These are phyloP conservation scores for Scedosporium aurantiacum DNA, from an alignment of 2,329 filamentous ascomycete genomes.

Conservation along the genomic window DNA sequence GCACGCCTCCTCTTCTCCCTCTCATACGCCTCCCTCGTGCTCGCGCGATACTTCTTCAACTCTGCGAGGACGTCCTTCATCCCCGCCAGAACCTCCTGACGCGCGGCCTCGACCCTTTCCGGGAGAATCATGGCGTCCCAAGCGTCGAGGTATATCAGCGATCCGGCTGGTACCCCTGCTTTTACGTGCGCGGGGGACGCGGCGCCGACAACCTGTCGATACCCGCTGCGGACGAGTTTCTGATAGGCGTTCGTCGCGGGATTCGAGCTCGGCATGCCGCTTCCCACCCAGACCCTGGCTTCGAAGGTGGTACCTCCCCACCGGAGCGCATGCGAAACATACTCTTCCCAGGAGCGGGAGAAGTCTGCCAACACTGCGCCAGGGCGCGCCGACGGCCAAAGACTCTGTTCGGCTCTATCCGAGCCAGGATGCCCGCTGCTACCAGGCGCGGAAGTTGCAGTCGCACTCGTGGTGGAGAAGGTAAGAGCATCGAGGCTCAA, in stretches of 20 bases:
- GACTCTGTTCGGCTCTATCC: too few relatives aligned
- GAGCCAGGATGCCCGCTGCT: too few relatives aligned
- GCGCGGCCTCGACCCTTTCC: constrained; percentile 17
- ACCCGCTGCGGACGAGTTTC: constrained; percentile 23
- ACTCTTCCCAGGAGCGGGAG: constrained; percentile 16
- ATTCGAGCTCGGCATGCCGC: background rate
- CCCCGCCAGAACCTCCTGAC: constrained; percentile 19
- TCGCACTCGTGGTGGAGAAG: constrained; percentile 28
- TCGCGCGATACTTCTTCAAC: constrained; percentile 27
- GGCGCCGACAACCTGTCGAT: constrained; percentile 28
- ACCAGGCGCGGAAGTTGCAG: background rate
- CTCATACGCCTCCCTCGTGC: constrained; percentile 10
- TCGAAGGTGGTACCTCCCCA: constrained; percentile 19
- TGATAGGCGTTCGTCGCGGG: constrained; percentile 10
- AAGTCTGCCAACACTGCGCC: constrained; percentile 11
- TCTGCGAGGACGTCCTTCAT: constrained; percentile 33
- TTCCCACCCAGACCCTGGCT: constrained; percentile 13
- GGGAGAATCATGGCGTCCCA: constrained; percentile 40
- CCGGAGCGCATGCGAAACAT: constrained; percentile 15
- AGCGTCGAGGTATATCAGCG: constrained; percentile 37
- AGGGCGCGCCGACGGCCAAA: too few relatives aligned
- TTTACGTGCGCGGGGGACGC: constrained; percentile 36
- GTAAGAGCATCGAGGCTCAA: constrained; percentile 28
- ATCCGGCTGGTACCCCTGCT: constrained; percentile 35
- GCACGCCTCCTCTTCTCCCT: constrained; percentile 5